A percentile compares a stretch with the other conserved stretches of the same genome.
phyloP scores from a whole-genome alignment of 331 rosid genomes.

The Cydonia oblonga region DNA sequence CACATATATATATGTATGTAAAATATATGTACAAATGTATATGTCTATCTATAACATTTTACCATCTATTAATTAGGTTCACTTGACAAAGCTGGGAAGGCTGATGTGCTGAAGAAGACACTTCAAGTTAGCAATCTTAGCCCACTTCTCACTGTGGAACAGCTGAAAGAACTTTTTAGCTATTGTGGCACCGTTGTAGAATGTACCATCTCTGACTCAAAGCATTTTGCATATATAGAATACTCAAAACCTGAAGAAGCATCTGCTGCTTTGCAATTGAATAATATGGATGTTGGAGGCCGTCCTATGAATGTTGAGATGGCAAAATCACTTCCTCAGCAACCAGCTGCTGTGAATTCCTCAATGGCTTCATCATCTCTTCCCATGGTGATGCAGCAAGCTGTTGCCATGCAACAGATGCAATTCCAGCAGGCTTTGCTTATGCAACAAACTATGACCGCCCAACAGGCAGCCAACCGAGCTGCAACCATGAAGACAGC shows the following conservation, averaged over 20 bases:
- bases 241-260: conserved; percentile 94
- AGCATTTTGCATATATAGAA: conserved; percentile 98
- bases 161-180: conserved; percentile 87
- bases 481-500: conserved; percentile 98
- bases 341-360: conserved; percentile 41
- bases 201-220: conserved; percentile 85
- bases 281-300: conserved; percentile 94
- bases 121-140: conserved; percentile 99
- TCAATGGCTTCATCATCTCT: conserved; percentile 68
- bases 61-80: conserved; percentile 38
- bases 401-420: conserved; percentile 99
- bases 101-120: conserved; percentile 67
- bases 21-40: neutral
- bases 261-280: conserved; percentile 80
- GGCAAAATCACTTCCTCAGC: conserved; percentile 92
- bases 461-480: conserved; percentile 91
- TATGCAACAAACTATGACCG: conserved; percentile 90
- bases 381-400: conserved; percentile 99
- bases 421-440: conserved; percentile 96
- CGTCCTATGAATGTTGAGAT: conserved; percentile 98
- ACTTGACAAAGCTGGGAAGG: conserved; percentile 63
- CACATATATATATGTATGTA: neutral
- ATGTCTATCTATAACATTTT: neutral
- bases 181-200: conserved; percentile 95
- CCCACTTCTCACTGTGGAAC: conserved; percentile 93